phyloP scores from a whole-genome alignment of 495 filamentous ascomycete species.

The Margaritispora aquatica region DNA sequence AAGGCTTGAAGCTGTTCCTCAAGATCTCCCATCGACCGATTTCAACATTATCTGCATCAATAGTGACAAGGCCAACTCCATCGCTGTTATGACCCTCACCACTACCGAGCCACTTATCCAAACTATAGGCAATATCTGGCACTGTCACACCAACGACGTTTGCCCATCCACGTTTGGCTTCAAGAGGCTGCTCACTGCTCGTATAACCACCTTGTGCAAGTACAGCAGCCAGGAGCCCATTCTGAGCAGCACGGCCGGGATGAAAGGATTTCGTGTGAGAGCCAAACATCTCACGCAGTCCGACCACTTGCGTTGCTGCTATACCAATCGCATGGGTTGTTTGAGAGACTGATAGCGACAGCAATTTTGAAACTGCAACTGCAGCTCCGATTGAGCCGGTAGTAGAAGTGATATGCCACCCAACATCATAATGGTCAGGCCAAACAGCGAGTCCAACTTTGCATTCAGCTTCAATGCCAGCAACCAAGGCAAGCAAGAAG shows the following conservation, averaged over 20 bases:
- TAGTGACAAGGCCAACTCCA: slow-evolving; percentile 10
- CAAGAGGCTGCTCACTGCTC: slow-evolving; percentile 38
- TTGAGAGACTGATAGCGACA: slow-evolving; percentile 30
- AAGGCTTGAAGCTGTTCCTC: slow-evolving; percentile 50
- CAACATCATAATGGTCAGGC: slow-evolving; percentile 48
- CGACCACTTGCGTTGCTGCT: slow-evolving; percentile 45
- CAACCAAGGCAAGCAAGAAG: slow-evolving; percentile 44
- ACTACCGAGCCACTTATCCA: slow-evolving; percentile 23
- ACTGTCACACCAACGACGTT: slow-evolving; percentile 39
- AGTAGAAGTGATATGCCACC: slow-evolving; percentile 51
- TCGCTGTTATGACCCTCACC: slow-evolving; percentile 6
- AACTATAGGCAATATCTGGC: slow-evolving; percentile 27
- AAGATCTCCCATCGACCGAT: slow-evolving; percentile 40
- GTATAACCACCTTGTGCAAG: slow-evolving; percentile 42
- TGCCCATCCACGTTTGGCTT: slow-evolving; percentile 48
- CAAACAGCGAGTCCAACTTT: slow-evolving; percentile 44
- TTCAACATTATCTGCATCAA: slow-evolving; percentile 21
- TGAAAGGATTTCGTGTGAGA: slow-evolving; percentile 51
- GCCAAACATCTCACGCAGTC: slow-evolving; percentile 48
- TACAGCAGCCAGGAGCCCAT: slow-evolving; percentile 43
- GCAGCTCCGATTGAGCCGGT: slow-evolving; percentile 46
- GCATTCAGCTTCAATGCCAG: slow-evolving; percentile 45
- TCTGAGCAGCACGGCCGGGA: slow-evolving; percentile 44
- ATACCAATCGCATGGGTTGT: slow-evolving; percentile 46
- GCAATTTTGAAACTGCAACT: slow-evolving; percentile 40